Evolutionary conservation across 108 stramenopile species (phyloP), one percentile per base, ranked within the genome.

Genomic region (Cyclotella cryptica): DNA sequence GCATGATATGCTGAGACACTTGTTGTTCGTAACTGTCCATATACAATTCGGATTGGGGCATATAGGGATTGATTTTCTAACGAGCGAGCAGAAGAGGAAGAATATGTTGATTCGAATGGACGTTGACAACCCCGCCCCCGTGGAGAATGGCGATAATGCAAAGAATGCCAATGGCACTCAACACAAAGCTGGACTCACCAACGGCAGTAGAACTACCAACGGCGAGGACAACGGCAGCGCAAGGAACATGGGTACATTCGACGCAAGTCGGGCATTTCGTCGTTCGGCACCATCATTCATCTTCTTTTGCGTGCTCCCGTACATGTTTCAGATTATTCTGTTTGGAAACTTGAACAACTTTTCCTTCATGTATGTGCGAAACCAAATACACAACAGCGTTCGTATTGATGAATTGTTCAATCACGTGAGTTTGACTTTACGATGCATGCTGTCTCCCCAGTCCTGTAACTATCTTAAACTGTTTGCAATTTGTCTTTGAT

Each of bases 21-120:
- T 96, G 53, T 79, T 96, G 26, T 96, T 96, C 71, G 87, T 93
- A 11, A 96, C 95, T 12, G 92, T 96, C 77, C 89, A 96, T 73
- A 88, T 96, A 67, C 95, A 96, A 83, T 80, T 89, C 44, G 95
- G 91, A 12, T 85, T 96, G 73, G 95, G 95, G 58, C 90, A 90
- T 53, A 58, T 96, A 58, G 95, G 95, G 0, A 96, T 96, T 75
- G 89, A 79, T 28, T 96, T 96, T 68, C 62, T 93, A 63, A 87
- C 78, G 44, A 53, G 69, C 45, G 95, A 96, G 65, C 95, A 96
- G 67, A 54, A 75, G 63, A 84, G 95, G 61, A 83, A 91, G 45
- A 96, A 96, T 66, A 71, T 84, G 73, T 70, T 96, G 46, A 87
- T 96, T 42, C 78, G 91, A 57, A 91, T 96, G 89, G 95, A 96